Percentiles rank a stretch among this genome's conserved stretches.
phyloP scores from a whole-genome alignment of 2,329 filamentous ascomycete species.

The Hypoxylon sp. region DNA sequence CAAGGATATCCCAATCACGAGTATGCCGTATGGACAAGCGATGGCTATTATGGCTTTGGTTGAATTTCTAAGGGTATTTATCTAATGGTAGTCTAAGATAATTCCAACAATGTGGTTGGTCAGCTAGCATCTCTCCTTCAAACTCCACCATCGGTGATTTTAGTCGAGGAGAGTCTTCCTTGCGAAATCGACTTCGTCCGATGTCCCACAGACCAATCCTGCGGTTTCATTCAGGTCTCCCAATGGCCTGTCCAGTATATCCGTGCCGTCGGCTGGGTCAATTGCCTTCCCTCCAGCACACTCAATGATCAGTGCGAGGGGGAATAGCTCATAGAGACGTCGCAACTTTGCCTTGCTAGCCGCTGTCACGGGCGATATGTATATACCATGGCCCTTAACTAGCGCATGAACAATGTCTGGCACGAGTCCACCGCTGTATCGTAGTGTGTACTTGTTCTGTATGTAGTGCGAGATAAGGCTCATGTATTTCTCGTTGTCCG shows the following conservation, averaged over 20 bases:
- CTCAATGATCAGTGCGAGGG: conserved; percentile 72
- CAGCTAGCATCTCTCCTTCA: background rate
- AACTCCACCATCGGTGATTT: background rate
- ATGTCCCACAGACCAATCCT: conserved; percentile 66
- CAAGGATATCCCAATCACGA: conserved; percentile 80
- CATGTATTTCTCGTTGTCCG: conserved; percentile 65
- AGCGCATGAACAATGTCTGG: conserved; percentile 73
- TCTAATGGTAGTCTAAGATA: conserved; percentile 45
- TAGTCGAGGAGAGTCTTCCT: conserved; percentile 33
- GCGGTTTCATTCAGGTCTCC: conserved; percentile 64
- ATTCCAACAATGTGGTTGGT: background rate
- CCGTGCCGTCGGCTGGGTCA: conserved; percentile 61
- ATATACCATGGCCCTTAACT: conserved; percentile 73
- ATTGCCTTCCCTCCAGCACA: conserved; percentile 71
- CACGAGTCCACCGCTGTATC: conserved; percentile 73
- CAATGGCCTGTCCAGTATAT: conserved; percentile 59
- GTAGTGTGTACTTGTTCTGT: conserved; percentile 68
- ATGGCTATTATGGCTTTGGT: conserved; percentile 88
- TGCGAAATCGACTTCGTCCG: conserved; percentile 62
- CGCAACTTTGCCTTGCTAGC: conserved; percentile 70
- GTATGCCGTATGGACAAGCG: conserved; percentile 87
- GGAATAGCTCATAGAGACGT: conserved; percentile 71
- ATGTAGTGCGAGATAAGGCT: conserved; percentile 66
- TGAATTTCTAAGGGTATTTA: conserved; percentile 76
- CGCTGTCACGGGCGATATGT: conserved; percentile 69